phyloP scores from a whole-genome alignment of 306 rosid species.

The Cicer cuneatum region DNA sequence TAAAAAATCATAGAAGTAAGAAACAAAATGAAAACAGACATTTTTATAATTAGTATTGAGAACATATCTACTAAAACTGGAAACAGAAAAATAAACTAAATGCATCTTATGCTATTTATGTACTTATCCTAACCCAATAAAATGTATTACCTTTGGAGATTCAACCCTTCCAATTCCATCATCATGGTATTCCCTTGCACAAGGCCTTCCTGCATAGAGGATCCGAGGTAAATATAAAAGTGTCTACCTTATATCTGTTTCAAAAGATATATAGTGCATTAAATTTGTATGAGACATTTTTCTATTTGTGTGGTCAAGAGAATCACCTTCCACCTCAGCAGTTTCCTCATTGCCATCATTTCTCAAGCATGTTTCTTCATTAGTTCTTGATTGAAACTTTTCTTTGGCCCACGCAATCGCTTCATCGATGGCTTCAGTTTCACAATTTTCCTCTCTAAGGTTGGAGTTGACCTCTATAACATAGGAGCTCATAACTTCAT shows the following conservation, averaged over 20 bases:
- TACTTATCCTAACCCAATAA: neutral
- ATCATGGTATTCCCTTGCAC: conserved; percentile 43
- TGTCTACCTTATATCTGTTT: conserved; percentile 12
- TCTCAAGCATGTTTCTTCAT: conserved; percentile 58
- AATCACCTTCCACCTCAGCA: conserved; percentile 59
- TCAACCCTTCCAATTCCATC: conserved; percentile 47
- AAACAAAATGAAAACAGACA: neutral
- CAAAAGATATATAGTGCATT: conserved; percentile 5
- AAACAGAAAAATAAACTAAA: neutral
- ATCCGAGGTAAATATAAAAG: conserved; percentile 27
- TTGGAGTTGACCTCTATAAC: conserved; percentile 80
- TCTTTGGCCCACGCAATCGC: conserved; percentile 98
- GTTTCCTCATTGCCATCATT: conserved; percentile 49
- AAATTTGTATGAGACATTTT: neutral
- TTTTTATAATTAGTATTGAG: neutral
- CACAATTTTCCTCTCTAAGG: conserved; percentile 66
- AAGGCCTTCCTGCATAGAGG: conserved; percentile 51
- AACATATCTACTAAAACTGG: neutral
- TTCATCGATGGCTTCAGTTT: conserved; percentile 68
- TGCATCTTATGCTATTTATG: neutral
- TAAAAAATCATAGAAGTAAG: neutral
- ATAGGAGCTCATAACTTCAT: conserved; percentile 88
- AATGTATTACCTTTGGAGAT: conserved; percentile 65
- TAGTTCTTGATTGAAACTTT: conserved; percentile 65
- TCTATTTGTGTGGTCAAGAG: conserved; percentile 10